These are phyloP conservation scores for Catharanthus roseus DNA, from an alignment of 257 asterid species.

Conservation along the genomic window DNA sequence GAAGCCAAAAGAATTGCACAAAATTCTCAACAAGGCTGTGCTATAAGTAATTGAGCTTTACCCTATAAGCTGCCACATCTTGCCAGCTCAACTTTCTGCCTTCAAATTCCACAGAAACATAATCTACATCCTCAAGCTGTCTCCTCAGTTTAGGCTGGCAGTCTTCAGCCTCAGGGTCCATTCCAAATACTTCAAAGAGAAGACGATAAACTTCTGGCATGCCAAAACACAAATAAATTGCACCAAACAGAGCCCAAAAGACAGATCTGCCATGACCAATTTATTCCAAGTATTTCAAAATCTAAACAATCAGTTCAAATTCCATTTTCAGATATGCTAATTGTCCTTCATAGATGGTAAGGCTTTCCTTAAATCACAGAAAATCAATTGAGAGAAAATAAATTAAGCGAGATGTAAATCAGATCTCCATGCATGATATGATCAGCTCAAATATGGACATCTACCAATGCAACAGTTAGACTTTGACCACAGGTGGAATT, in stretches of 20 bases:
- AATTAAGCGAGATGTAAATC: not conserved
- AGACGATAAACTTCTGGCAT: slow-evolving; percentile 97
- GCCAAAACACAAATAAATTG: slow-evolving; percentile 94
- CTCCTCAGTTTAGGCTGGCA: slow-evolving; percentile 92
- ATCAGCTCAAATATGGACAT: not conserved
- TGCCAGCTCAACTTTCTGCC: slow-evolving; percentile 83
- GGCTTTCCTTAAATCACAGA: not conserved
- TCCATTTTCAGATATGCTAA: too few species aligned
- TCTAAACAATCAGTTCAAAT: not conserved
- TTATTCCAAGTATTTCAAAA: not conserved
- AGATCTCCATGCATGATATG: not conserved
- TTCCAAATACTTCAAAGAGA: slow-evolving; percentile 92
- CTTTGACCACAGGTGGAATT: not conserved
- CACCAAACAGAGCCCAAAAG: slow-evolving; percentile 98
- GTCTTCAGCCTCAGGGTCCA: slow-evolving; percentile 95
- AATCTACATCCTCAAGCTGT: slow-evolving; percentile 95
- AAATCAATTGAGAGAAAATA: not conserved
- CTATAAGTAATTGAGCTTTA: slow-evolving; percentile 14
- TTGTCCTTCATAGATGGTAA: not conserved
- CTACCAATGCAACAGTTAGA: not conserved
- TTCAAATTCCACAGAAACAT: slow-evolving; percentile 86
- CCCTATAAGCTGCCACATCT: slow-evolving; percentile 88
- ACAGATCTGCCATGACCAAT: slow-evolving; percentile 60
- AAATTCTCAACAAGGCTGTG: not conserved
- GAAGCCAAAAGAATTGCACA: not conserved